Evolutionary conservation across 2,329 filamentous ascomycete species (phyloP).

Genomic region (Thyridium curvatum): DNA sequence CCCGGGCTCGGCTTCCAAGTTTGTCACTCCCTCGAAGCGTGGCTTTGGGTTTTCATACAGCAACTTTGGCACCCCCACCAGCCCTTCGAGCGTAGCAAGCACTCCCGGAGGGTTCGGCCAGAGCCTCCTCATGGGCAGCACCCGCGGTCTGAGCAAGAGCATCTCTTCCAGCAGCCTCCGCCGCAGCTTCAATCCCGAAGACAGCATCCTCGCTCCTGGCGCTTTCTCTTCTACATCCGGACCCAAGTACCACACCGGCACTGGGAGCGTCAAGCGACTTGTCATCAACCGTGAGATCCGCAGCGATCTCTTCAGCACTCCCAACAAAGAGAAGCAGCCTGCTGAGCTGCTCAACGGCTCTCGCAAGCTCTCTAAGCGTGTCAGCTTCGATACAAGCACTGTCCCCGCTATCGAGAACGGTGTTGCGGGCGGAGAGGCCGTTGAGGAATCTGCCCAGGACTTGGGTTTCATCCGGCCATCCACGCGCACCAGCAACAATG

Average conservation of each 20-base stretch:
- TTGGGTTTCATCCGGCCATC: constrained; percentile 53
- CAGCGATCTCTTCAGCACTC: constrained; percentile 61
- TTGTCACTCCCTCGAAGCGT: constrained; percentile 77
- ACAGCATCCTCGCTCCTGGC: constrained; percentile 79
- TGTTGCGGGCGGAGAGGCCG: constrained; percentile 15
- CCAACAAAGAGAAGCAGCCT: constrained; percentile 43
- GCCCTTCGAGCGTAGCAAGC: constrained; percentile 59
- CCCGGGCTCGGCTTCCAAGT: constrained; percentile 70
- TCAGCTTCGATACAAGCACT: constrained; percentile 78
- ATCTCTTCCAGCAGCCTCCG: constrained; percentile 83
- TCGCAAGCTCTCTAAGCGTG: constrained; percentile 69
- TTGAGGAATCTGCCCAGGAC: constrained; percentile 47
- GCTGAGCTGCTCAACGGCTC: constrained; percentile 32
- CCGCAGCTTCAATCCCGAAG: constrained; percentile 72
- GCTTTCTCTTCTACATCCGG: constrained; percentile 69
- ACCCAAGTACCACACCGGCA: constrained; percentile 59
- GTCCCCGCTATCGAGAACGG: constrained; percentile 37
- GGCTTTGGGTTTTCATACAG: constrained; percentile 93
- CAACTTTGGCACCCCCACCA: constrained; percentile 77
- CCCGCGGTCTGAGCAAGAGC: constrained; percentile 76
- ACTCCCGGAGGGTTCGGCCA: constrained; percentile 62
- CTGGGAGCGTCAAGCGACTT: constrained; percentile 77
- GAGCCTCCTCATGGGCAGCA: constrained; percentile 59
- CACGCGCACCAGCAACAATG: constrained; percentile 31
- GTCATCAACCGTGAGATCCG: constrained; percentile 85